Evolutionary conservation across 495 filamentous ascomycete genomes (phyloP).

Genomic region (Durotheca rogersii): DNA sequence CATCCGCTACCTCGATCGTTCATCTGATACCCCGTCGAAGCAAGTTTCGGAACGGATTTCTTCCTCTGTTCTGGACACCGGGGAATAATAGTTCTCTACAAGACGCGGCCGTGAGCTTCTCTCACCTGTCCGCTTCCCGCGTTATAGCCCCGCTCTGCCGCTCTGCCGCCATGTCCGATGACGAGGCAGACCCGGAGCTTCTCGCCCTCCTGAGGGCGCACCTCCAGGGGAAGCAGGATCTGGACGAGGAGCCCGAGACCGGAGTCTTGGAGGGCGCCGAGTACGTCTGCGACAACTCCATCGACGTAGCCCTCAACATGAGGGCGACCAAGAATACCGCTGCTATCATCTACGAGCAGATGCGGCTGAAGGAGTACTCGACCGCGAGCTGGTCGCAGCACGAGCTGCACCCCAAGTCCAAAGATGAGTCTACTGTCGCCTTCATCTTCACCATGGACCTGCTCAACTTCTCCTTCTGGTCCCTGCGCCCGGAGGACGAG

Average conservation of each 20-base stretch:
- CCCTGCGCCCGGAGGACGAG: slow-evolving; percentile 59
- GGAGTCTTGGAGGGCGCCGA: slow-evolving; percentile 80
- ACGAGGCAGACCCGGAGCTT: slow-evolving; percentile 85
- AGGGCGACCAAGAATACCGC: slow-evolving; percentile 78
- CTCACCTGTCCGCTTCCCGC: no score
- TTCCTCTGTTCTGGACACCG: no score
- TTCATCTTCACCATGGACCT: slow-evolving; percentile 98
- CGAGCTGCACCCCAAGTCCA: slow-evolving; percentile 82
- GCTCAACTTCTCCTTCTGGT: slow-evolving; percentile 97
- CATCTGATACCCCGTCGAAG: no score
- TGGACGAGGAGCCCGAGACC: slow-evolving; percentile 62
- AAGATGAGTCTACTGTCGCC: slow-evolving; percentile 73
- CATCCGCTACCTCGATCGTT: no score
- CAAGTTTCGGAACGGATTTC: no score
- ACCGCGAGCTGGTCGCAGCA: slow-evolving; percentile 83
- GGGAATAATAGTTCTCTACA: no score
- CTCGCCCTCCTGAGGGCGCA: slow-evolving; percentile 83
- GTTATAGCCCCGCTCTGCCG: no score
- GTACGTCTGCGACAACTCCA: slow-evolving; percentile 87
- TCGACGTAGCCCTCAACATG: slow-evolving; percentile 86
- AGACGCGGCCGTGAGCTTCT: no score
- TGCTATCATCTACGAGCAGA: slow-evolving; percentile 69
- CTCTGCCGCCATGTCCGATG: slow-evolving; percentile 69
- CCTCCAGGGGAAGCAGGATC: slow-evolving; percentile 56
- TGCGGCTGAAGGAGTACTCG: slow-evolving; percentile 82